Percentiles rank a stretch among this genome's conserved stretches.
These are phyloP conservation scores for Rhodosporidiobolus odoratus DNA, from an alignment of 768 basidiomycete species.

Conservation along the genomic window DNA sequence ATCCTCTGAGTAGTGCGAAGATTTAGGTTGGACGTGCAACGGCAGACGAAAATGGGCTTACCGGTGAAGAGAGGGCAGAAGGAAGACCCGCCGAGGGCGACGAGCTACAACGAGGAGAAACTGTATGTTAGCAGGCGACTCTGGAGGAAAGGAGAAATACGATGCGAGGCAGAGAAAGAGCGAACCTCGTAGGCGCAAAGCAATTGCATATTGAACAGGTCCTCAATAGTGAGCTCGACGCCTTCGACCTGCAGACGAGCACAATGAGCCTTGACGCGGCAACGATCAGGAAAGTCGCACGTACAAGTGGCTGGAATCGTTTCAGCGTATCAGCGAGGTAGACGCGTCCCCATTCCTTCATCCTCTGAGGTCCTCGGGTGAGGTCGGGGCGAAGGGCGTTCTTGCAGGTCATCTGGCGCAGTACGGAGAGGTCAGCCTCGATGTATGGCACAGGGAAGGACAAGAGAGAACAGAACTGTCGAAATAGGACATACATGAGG, in stretches of 20 bases:
- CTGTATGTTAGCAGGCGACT: too few relatives aligned
- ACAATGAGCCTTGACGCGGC: too few relatives aligned
- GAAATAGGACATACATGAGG: too few relatives aligned
- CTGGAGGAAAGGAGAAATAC: too few relatives aligned
- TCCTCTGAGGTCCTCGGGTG: background rate
- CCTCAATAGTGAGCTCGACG: slow-evolving; percentile 60
- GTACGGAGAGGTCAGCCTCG: too few relatives aligned
- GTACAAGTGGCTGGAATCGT: slow-evolving; percentile 56
- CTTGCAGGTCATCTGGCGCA: slow-evolving; percentile 56
- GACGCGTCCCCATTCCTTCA: slow-evolving; percentile 58
- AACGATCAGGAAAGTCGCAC: too few relatives aligned
- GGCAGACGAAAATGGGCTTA: slow-evolving; percentile 32
- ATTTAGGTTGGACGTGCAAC: slow-evolving; percentile 32
- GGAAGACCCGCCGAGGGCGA: slow-evolving; percentile 47
- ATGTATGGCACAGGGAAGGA: background rate
- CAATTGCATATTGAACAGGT: slow-evolving; percentile 58
- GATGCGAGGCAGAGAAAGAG: too few relatives aligned
- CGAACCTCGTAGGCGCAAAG: slow-evolving; percentile 68
- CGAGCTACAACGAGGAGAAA: too few relatives aligned
- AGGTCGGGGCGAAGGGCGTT: slow-evolving; percentile 51
- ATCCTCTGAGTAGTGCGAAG: background rate
- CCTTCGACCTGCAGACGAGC: slow-evolving; percentile 51
- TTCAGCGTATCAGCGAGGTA: slow-evolving; percentile 65
- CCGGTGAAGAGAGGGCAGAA: slow-evolving; percentile 50
- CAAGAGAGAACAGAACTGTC: slow-evolving; percentile 33